Evolutionary conservation across 805 yeast species (phyloP).

Genomic region (Isabelozyma rhagii): DNA sequence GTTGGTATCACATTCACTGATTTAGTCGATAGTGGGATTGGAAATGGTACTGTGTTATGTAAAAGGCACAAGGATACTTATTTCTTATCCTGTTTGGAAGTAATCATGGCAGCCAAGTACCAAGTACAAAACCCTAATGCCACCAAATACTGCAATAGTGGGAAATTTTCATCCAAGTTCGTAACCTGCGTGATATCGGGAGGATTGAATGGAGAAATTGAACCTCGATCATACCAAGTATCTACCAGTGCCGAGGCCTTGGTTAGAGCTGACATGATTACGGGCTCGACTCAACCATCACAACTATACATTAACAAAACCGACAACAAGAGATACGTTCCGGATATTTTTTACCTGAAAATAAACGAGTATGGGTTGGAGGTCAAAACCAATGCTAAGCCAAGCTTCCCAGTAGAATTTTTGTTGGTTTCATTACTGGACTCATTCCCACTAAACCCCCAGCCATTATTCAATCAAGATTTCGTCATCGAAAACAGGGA

Average conservation of each 20-base stretch:
- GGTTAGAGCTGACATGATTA: slow-evolving; percentile 78
- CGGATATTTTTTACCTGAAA: slow-evolving; percentile 84
- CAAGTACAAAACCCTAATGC: slow-evolving; percentile 65
- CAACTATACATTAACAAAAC: slow-evolving; percentile 77
- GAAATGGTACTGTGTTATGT: slow-evolving; percentile 86
- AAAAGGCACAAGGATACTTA: slow-evolving; percentile 91
- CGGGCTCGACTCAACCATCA: slow-evolving; percentile 88
- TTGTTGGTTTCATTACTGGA: slow-evolving; percentile 83
- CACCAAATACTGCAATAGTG: slow-evolving; percentile 60
- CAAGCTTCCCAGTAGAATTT: slow-evolving; percentile 92
- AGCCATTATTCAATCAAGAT: slow-evolving; percentile 46
- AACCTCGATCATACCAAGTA: slow-evolving; percentile 86
- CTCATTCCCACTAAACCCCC: slow-evolving; percentile 76
- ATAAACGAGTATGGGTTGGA: slow-evolving; percentile 84
- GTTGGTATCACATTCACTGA: slow-evolving; percentile 91
- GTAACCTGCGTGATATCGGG: slow-evolving; percentile 94
- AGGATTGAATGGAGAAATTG: slow-evolving; percentile 84
- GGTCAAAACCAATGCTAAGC: slow-evolving; percentile 85
- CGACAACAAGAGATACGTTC: slow-evolving; percentile 78
- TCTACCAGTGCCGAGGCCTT: slow-evolving; percentile 84
- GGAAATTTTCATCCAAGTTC: slow-evolving; percentile 79
- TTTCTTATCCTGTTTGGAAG: slow-evolving; percentile 85
- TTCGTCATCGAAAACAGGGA: slow-evolving; percentile 83
- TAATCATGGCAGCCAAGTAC: slow-evolving; percentile 74
- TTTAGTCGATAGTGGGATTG: slow-evolving; percentile 78